Evolutionary conservation across 495 filamentous ascomycete genomes (phyloP).

Genomic region (Penicillium psychrofluorescens): DNA sequence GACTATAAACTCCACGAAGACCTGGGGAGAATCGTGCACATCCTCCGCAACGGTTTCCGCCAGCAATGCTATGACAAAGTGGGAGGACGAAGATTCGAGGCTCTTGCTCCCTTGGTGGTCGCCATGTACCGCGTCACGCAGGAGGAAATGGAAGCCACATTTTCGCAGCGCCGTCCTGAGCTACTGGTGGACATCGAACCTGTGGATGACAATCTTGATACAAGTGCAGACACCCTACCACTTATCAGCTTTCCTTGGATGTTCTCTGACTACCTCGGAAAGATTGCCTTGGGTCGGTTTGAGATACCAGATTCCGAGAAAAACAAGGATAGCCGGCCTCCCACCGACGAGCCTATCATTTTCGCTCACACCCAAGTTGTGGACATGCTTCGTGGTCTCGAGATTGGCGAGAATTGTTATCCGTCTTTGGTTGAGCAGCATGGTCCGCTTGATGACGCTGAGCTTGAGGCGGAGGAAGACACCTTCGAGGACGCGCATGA

Average conservation of each 20-base stretch:
- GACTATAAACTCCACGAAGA: slow-evolving; percentile 87
- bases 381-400: neutral
- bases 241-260: slow-evolving; percentile 94
- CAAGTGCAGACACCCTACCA: slow-evolving; percentile 49
- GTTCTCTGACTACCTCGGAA: slow-evolving; percentile 65
- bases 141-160: slow-evolving; percentile 53
- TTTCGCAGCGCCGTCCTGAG: slow-evolving; percentile 21
- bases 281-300: slow-evolving; percentile 49
- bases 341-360: neutral
- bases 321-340: too few relatives aligned
- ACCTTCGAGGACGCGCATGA: too few relatives aligned
- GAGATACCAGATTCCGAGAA: slow-evolving; percentile 1
- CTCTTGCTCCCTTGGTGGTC: slow-evolving; percentile 63
- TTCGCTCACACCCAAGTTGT: slow-evolving; percentile 5
- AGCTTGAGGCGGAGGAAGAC: neutral
- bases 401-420: too few relatives aligned
- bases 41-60: slow-evolving; percentile 60
- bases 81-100: slow-evolving; percentile 49
- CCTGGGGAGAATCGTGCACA: slow-evolving; percentile 55
- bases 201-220: slow-evolving; percentile 10
- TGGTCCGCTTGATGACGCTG: too few relatives aligned
- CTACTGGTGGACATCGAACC: slow-evolving; percentile 18
- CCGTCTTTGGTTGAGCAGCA: too few relatives aligned
- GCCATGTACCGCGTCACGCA: slow-evolving; percentile 84
- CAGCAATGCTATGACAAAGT: slow-evolving; percentile 55